Conservation (phyloP, 441 rosid species). For the California macrophylla region DNA sequence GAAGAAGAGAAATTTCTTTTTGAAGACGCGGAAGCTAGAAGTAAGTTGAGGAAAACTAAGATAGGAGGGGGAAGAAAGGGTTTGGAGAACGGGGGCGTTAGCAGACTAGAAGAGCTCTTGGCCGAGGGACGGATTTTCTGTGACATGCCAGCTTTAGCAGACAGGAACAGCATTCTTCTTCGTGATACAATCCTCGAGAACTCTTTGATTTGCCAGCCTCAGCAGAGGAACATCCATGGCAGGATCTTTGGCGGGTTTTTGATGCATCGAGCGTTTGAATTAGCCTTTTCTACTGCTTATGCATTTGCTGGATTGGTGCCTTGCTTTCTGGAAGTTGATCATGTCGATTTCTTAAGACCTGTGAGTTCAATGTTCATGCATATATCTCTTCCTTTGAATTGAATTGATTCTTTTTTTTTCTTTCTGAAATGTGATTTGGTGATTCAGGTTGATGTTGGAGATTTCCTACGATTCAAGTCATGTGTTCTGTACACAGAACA, state of each 20-base stretch:
- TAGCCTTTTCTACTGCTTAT: constrained; percentile 81
- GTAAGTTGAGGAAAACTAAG: constrained; percentile 50
- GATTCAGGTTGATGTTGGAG: constrained; percentile 76
- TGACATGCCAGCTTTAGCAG: constrained; percentile 79
- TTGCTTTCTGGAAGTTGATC: constrained; percentile 73
- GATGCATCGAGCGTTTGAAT: constrained; percentile 74
- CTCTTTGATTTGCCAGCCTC: constrained; percentile 71
- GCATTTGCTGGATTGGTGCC: constrained; percentile 75
- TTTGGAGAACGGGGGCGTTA: constrained; percentile 30
- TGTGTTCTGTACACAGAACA: constrained; percentile 64
- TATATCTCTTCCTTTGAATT: background rate
- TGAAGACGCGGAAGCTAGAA: constrained; percentile 69
- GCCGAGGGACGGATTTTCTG: constrained; percentile 70
- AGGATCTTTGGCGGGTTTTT: constrained; percentile 71
- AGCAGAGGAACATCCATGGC: constrained; percentile 72
- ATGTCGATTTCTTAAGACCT: constrained; percentile 74
- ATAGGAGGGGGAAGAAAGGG: constrained; percentile 43
- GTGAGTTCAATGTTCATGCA: constrained; percentile 33
- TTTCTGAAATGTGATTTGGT: background rate
- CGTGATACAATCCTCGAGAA: constrained; percentile 61
- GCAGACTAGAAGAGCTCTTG: constrained; percentile 41
- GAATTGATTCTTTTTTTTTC: no score
- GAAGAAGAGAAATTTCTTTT: constrained; percentile 47
- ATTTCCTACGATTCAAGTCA: constrained; percentile 65
- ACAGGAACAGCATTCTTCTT: constrained; percentile 68